Percentiles rank a stretch among this genome's conserved stretches.
These are phyloP conservation scores for Diaporthe batatas DNA, from an alignment of 2,329 filamentous ascomycete species.

Conservation along the genomic window DNA sequence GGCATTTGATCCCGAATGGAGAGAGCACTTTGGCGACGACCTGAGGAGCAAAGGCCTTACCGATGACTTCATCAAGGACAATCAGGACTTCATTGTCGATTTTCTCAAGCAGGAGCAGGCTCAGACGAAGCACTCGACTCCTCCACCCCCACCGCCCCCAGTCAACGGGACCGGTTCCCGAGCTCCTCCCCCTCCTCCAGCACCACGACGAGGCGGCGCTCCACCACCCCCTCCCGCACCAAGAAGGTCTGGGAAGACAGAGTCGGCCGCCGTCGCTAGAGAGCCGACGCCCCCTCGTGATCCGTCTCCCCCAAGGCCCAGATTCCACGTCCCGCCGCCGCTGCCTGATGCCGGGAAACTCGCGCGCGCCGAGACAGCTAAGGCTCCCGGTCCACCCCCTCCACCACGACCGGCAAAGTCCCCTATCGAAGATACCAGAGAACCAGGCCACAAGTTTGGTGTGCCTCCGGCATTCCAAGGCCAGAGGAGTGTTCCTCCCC, in stretches of 20 bases:
- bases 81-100: constrained; percentile 77
- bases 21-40: constrained; percentile 75
- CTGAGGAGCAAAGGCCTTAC: constrained; percentile 73
- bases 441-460: constrained; percentile 71
- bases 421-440: constrained; percentile 75
- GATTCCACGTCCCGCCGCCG: constrained; percentile 88
- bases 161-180: constrained; percentile 55
- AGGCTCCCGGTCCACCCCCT: constrained; percentile 72
- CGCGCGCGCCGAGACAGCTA: constrained; percentile 69
- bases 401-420: constrained; percentile 79
- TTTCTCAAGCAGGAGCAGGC: constrained; percentile 71
- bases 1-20: constrained; percentile 74
- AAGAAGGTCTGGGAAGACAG: constrained; percentile 68
- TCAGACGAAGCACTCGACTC: constrained; percentile 58
- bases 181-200: constrained; percentile 58
- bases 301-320: constrained; percentile 76
- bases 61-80: constrained; percentile 76
- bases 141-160: constrained; percentile 51
- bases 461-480: constrained; percentile 86
- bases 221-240: constrained; percentile 69
- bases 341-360: constrained; percentile 91
- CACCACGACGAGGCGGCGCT: constrained; percentile 52
- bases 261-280: constrained; percentile 53
- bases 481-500: constrained; percentile 77
- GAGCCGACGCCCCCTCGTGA: constrained; percentile 76